A percentile compares a stretch with the other conserved stretches of the same genome.
Evolutionary conservation across 2,329 filamentous ascomycete genomes (phyloP).

Genomic region (Colletotrichum sp.): DNA sequence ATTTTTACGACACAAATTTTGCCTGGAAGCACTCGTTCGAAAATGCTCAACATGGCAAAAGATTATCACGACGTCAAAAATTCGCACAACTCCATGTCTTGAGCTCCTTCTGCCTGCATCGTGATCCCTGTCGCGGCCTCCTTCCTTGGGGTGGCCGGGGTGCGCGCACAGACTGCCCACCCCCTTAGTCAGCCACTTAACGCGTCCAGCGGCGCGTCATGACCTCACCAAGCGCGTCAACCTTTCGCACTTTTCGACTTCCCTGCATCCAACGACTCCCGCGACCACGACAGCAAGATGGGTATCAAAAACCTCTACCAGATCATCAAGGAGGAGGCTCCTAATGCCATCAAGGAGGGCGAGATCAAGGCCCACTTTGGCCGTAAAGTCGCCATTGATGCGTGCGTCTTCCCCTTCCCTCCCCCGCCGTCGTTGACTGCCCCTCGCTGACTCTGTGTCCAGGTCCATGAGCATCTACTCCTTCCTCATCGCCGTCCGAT

Average conservation of each 20-base stretch:
- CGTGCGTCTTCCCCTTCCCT: conserved; percentile 42
- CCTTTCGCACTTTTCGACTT: neutral
- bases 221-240: neutral
- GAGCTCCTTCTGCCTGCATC: neutral
- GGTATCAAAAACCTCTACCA: conserved; percentile 77
- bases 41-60: neutral
- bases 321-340: conserved; percentile 89
- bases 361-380: conserved; percentile 99
- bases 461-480: conserved; percentile 99
- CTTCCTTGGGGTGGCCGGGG: neutral
- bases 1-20: neutral
- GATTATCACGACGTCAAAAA: neutral
- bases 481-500: conserved; percentile 96
- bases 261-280: neutral
- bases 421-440: neutral
- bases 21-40: neutral
- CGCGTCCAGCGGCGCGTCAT: neutral
- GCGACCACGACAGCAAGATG: conserved; percentile 42
- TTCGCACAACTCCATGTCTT: neutral
- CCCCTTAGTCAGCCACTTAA: neutral
- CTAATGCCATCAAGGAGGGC: conserved; percentile 93
- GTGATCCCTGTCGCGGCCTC: neutral
- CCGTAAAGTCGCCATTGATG: conserved; percentile 93
- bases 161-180: neutral
- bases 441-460: conserved; percentile 19